Base-by-base conservation (phyloP, 176 grass and related monocot genomes). In the Avena sativa region DNA sequence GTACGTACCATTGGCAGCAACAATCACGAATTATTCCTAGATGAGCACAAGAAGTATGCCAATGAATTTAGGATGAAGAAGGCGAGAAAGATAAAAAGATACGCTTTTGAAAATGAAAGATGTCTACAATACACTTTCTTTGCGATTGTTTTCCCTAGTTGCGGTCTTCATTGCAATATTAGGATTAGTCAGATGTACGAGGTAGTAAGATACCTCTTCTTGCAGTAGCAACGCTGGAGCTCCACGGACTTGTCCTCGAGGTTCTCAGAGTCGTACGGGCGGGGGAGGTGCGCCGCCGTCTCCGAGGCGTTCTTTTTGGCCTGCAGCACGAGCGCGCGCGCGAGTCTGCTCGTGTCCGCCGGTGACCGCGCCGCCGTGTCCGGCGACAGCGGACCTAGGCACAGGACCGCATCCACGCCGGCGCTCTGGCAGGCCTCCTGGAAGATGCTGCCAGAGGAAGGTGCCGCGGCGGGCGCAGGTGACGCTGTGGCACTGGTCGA, bases 181-280 rank as follows among this genome's bases (percentile, higher is more conserved):
- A 28, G 28, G 28, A 28, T 28, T 28, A 28, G 28, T 28, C 28
- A 28, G 28, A 28, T 28, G 28, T 28, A 28, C 28, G 28, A 28
- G 28, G 28, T 28, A 28, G 1, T 28, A 28, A 28, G 28, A 28
- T 63, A 65, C 62, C 64, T 67, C 64, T 36, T 70, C 34, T 70
- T 40, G 67, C 67, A 70, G 38, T 13, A 46, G 70, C 70, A 73
- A 10, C 70, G 70, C 43, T 23, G 70, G 40, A 73, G 11, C 70
- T 73, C 43, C 0, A 73, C 12, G 20, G 40, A 2, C 19, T 73
- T 73, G 20, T 2, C n/a, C 43, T 13, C 70, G 43, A 23, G 20
- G 43, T 44, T 12, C 70, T 8, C 70, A 10, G 40, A 47, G 43
- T 7, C 70, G 43, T 48, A 73, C 0, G 43, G 40, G 40, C 10